Evolutionary conservation across 73 alveolate genomes (phyloP).

Genomic region (Urostyla sp.): DNA sequence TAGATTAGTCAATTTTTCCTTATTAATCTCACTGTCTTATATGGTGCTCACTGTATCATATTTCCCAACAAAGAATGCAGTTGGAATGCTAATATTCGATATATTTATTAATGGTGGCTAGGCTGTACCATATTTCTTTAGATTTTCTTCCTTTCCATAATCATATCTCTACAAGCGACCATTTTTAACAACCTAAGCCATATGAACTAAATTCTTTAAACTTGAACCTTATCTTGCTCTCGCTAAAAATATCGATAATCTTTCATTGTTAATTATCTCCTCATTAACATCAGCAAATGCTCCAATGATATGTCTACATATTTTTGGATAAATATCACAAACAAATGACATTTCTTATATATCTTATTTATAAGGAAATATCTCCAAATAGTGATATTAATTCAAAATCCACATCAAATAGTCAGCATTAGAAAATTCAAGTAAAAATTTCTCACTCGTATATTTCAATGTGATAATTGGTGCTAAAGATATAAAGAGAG

Average conservation of each 20-base stretch:
- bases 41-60: slow-evolving; percentile 39
- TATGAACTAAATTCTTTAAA: slow-evolving; percentile 26
- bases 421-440: not conserved
- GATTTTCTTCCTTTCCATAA: slow-evolving; percentile 15
- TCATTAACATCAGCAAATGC: slow-evolving; percentile 17
- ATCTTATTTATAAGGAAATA: slow-evolving; percentile 33
- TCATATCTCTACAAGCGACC: slow-evolving; percentile 26
- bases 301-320: slow-evolving; percentile 20
- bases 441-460: slow-evolving; percentile 48
- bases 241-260: not conserved
- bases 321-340: slow-evolving; percentile 4
- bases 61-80: slow-evolving; percentile 36
- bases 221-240: slow-evolving; percentile 11
- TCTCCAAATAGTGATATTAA: slow-evolving; percentile 27
- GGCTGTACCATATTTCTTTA: not conserved
- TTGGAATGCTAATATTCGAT: slow-evolving; percentile 7
- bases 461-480: slow-evolving; percentile 62
- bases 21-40: not conserved
- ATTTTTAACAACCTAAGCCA: slow-evolving; percentile 4
- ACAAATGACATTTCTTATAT: not conserved
- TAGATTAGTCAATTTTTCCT: not conserved
- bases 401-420: not conserved
- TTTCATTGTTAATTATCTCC: not conserved
- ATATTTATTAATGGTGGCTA: slow-evolving; percentile 8
- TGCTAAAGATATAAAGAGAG: slow-evolving; percentile 1